A percentile compares a stretch with the other conserved stretches of the same genome.
These are phyloP conservation scores for Chytriomyces sp. DNA, from an alignment of 192 early-diverging fungal genomes.

Conservation along the genomic window DNA sequence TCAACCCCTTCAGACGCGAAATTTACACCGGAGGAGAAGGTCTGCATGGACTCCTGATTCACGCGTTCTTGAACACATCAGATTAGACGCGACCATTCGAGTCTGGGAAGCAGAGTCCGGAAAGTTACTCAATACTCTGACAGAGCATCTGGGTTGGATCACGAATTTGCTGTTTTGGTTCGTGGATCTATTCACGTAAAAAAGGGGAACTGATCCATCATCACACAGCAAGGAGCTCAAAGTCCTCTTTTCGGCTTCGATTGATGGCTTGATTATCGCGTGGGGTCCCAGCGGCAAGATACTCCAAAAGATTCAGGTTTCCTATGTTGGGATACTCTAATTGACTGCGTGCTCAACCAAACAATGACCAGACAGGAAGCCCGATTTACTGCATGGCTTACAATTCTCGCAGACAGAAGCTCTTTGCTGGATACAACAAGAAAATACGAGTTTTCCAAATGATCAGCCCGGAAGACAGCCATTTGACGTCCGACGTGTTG, in stretches of 20 bases:
- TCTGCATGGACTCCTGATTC: neutral
- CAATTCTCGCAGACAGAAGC: slow-evolving; percentile 58
- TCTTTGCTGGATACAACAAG: slow-evolving; percentile 57
- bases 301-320: slow-evolving; percentile 55
- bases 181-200: too few species aligned
- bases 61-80: neutral
- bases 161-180: slow-evolving; percentile 57
- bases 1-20: slow-evolving; percentile 54
- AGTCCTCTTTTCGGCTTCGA: slow-evolving; percentile 54
- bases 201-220: neutral
- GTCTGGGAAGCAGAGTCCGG: slow-evolving; percentile 62
- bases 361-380: slow-evolving; percentile 43
- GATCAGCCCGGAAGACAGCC: slow-evolving; percentile 44
- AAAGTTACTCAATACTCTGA: slow-evolving; percentile 42
- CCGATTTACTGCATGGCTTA: slow-evolving; percentile 63
- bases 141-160: slow-evolving; percentile 59
- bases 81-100: slow-evolving; percentile 49
- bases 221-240: slow-evolving; percentile 55
- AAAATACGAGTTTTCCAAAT: slow-evolving; percentile 60
- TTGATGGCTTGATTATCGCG: slow-evolving; percentile 58
- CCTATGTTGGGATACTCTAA: neutral
- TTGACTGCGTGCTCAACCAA: neutral
- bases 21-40: slow-evolving; percentile 61
- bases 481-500: slow-evolving; percentile 45
- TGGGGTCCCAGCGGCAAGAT: slow-evolving; percentile 56